A percentile compares a stretch with the other conserved stretches of the same genome.
These are phyloP conservation scores for Circinella umbellata DNA, from an alignment of 371 early-diverging fungal species.

Conservation along the genomic window DNA sequence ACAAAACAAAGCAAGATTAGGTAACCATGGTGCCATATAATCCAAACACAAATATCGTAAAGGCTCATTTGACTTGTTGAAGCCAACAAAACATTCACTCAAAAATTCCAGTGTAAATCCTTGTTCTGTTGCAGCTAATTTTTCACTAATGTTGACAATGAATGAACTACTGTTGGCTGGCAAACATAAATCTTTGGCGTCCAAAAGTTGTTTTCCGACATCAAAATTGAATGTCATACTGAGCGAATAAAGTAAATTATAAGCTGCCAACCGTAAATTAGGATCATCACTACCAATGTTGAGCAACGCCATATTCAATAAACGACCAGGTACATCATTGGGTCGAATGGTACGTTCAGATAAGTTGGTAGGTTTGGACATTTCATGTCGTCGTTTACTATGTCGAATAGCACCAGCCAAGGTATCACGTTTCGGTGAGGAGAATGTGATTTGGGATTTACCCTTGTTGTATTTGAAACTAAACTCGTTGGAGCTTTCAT, in stretches of 20 bases:
- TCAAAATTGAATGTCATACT: constrained; percentile 86
- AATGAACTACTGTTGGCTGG: constrained; percentile 89
- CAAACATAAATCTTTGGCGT: constrained; percentile 86
- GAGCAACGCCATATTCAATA: constrained; percentile 90
- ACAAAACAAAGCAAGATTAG: constrained; percentile 75
- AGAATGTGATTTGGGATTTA: constrained; percentile 69
- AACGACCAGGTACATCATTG: constrained; percentile 90
- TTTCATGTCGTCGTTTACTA: constrained; percentile 72
- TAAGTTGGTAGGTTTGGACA: constrained; percentile 68
- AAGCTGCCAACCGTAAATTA: constrained; percentile 81
- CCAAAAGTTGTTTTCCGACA: constrained; percentile 80
- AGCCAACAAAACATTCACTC: constrained; percentile 86
- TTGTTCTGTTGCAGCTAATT: constrained; percentile 77
- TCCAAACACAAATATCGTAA: constrained; percentile 84
- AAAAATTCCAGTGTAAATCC: constrained; percentile 89
- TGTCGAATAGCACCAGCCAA: constrained; percentile 76
- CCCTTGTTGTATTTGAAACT: constrained; percentile 79
- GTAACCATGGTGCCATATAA: constrained; percentile 91
- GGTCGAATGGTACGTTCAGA: constrained; percentile 81
- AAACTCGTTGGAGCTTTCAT: constrained; percentile 75
- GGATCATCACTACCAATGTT: constrained; percentile 88
- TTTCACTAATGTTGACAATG: constrained; percentile 79
- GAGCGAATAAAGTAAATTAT: constrained; percentile 85
- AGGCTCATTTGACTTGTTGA: constrained; percentile 77
- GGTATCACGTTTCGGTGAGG: constrained; percentile 78